A percentile compares a stretch with the other conserved stretches of the same genome.
phyloP scores from a whole-genome alignment of 148 eudicot genomes.

The Silene uniflora region DNA sequence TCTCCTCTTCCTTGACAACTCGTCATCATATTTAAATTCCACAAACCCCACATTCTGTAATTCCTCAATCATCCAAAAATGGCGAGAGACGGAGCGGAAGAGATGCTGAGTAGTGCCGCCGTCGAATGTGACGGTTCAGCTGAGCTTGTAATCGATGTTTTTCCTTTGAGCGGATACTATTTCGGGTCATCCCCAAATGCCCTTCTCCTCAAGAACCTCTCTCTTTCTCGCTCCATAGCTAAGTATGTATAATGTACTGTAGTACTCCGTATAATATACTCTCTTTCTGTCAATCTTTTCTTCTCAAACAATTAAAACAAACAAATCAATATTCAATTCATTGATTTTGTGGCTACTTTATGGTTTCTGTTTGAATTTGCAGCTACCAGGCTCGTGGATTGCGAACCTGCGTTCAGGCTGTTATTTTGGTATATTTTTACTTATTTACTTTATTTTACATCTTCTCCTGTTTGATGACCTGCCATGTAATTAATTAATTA shows the following conservation, averaged over 20 bases:
- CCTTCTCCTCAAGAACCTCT: slow-evolving; percentile 31
- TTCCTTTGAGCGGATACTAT: slow-evolving; percentile 51
- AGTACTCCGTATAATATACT: background rate
- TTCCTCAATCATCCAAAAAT: background rate
- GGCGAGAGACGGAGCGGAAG: background rate
- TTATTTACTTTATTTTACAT: background rate
- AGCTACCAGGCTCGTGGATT: slow-evolving; percentile 64
- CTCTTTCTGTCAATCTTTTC: background rate
- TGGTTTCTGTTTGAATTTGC: background rate
- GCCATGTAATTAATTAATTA: too few species aligned
- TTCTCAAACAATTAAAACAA: too few species aligned
- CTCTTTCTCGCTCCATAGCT: slow-evolving; percentile 42
- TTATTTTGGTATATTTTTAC: slow-evolving; percentile 40
- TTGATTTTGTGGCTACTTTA: too few species aligned
- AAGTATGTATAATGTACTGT: slow-evolving; percentile 26
- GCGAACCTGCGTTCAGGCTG: slow-evolving; percentile 65
- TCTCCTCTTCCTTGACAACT: too few species aligned
- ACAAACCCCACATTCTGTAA: too few species aligned
- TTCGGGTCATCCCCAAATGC: slow-evolving; percentile 46
- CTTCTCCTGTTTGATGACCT: background rate
- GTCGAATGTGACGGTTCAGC: background rate
- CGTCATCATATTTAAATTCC: too few species aligned
- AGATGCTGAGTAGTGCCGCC: background rate
- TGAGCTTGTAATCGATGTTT: slow-evolving; percentile 34
- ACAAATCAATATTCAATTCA: too few species aligned